Base-by-base conservation (phyloP, 169 alveolate species). In the Eimeria necatrix region DNA sequence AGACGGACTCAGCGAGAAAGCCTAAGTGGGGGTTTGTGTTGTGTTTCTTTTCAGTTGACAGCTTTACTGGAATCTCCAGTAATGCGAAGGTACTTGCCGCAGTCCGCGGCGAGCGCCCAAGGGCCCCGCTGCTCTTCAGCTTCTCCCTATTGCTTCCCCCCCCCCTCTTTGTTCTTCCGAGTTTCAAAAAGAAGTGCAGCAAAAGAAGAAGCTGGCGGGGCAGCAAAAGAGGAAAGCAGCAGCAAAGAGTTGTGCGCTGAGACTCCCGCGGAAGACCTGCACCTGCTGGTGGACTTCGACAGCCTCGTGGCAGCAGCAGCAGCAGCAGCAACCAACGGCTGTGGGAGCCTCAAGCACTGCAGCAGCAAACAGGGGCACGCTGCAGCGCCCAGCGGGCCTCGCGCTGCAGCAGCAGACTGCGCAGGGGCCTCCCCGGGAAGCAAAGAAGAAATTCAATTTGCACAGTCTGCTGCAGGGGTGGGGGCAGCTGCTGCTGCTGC, bases 291-390 rank as follows among this genome's bases (percentile, higher is more conserved):
- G 48, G 78, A 24, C 76, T 56, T 84, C 0, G 78, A 53, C 18
- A 59, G 51, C 49, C 91, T 84, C 32, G 91, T 41, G 51, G 46
- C 10, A 0, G 91, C 60, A 32, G 73, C 91, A 32, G 22, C 60
- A 24, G 18, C 51, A n/a, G 78, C 56, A 16, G 48, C 91, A 26
- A 22, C 24, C 18, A 84, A 84, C 91, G 91, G 91, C 73, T 84
- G 91, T 76, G 91, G 91, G 14, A 84, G 91, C 56, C 7, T 84
- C 73, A 84, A 59, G 6, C 91, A 84, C n/a, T 59, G 2, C 46
- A 41, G 24, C 88, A 16, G 68, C 26, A 52, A 22, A 3, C 9
- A 5, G 70, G 32, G 16, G 49, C 71, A 22, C 32, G 26, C 68
- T 20, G 9, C 7, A 22, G 91, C 16, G n/a, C 18, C 26, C 53